Conservation (phyloP, 352 stramenopile genomes). For the Phytophthora hybrid region DNA sequence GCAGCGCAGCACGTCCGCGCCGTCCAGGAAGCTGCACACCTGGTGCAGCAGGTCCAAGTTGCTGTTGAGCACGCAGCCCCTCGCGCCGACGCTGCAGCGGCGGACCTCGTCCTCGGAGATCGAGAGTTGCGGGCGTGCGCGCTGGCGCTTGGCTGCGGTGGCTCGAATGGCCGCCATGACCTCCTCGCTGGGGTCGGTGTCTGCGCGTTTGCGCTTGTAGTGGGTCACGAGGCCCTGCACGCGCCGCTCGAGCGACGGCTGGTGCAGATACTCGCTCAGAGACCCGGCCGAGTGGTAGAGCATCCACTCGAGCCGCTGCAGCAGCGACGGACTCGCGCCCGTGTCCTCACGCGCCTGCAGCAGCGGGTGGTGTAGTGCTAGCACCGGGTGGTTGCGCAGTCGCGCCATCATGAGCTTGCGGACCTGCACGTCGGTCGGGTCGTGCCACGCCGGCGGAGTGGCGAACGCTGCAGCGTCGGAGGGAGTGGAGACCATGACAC, state of each 20-base stretch:
- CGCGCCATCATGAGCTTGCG: conserved; percentile 62
- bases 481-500: conserved; percentile 22
- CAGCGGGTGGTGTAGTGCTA: conserved; percentile 42
- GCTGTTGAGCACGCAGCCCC: conserved; percentile 53
- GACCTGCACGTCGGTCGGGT: conserved; percentile 49
- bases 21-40: conserved; percentile 66
- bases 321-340: conserved; percentile 50
- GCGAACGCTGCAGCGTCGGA: conserved; percentile 17
- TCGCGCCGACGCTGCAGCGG: conserved; percentile 22
- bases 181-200: conserved; percentile 26
- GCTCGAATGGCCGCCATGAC: conserved; percentile 22
- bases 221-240: conserved; percentile 79
- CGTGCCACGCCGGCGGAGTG: conserved; percentile 37
- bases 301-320: conserved; percentile 83
- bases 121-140: conserved; percentile 18
- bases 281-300: conserved; percentile 76
- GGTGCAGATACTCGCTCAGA: conserved; percentile 71
- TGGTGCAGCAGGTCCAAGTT: conserved; percentile 65
- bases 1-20: conserved; percentile 52
- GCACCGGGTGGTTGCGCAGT: conserved; percentile 45
- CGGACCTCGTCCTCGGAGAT: conserved; percentile 26
- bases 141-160: conserved; percentile 17
- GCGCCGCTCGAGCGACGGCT: conserved; percentile 68
- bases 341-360: conserved; percentile 32
- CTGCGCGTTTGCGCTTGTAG: conserved; percentile 51